Evolutionary conservation across 2,329 filamentous ascomycete genomes (phyloP).

Genomic region (Fusarium pseudoanthophilum): DNA sequence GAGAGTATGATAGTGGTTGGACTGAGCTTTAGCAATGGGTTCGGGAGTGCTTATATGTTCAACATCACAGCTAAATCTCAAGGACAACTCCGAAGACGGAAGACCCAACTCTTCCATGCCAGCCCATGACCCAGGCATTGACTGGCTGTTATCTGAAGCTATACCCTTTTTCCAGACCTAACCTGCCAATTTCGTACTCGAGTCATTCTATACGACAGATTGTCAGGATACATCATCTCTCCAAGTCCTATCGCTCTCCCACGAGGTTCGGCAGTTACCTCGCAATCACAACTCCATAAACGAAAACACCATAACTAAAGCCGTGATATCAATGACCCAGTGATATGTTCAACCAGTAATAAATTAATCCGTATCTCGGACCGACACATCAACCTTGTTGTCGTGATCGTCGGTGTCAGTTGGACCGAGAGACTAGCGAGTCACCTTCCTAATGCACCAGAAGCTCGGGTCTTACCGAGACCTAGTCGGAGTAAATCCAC

Average conservation of each 20-base stretch:
- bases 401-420: background rate
- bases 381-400: background rate
- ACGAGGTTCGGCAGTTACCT: background rate
- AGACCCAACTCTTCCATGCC: fast-evolving
- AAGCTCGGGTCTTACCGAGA: background rate
- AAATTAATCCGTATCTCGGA: background rate
- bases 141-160: background rate
- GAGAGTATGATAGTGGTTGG: fast-evolving
- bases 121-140: fast-evolving
- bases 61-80: fast-evolving
- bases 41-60: fast-evolving
- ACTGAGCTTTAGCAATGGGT: fast-evolving
- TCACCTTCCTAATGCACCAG: background rate
- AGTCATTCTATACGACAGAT: background rate
- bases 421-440: background rate
- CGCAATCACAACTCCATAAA: no score
- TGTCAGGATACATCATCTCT: background rate
- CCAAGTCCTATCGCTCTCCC: background rate
- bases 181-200: background rate
- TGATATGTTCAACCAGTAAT: background rate
- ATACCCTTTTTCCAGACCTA: fast-evolving
- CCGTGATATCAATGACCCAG: background rate
- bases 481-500: fast-evolving
- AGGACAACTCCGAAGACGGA: background rate
- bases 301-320: no score